phyloP scores from a whole-genome alignment of 257 asterid species.

The Solanum virginianum region DNA sequence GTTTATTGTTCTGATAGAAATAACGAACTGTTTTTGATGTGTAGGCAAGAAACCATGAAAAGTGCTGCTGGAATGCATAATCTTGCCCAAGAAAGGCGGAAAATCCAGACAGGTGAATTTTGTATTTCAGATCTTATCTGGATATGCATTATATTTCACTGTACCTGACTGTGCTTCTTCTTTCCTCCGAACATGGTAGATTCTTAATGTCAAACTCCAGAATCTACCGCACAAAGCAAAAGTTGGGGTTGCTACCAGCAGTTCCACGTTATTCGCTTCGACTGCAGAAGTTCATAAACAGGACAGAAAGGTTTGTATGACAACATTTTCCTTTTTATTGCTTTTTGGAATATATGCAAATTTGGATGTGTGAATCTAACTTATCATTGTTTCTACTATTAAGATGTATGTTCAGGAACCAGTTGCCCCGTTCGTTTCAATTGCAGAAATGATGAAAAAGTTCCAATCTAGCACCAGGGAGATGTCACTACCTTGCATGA shows the following conservation, averaged over 20 bases:
- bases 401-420: slow-evolving; percentile 72
- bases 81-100: slow-evolving; percentile 68
- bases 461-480: slow-evolving; percentile 80
- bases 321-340: background rate
- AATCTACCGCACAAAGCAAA: slow-evolving; percentile 65
- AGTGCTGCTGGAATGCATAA: slow-evolving; percentile 37
- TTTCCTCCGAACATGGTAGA: slow-evolving; percentile 19
- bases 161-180: background rate
- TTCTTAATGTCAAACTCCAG: slow-evolving; percentile 54
- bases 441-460: slow-evolving; percentile 85
- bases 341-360: background rate
- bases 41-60: slow-evolving; percentile 41
- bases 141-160: background rate
- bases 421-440: slow-evolving; percentile 69
- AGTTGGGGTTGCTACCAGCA: slow-evolving; percentile 31
- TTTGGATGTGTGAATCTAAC: background rate
- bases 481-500: slow-evolving; percentile 22
- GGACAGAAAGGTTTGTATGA: slow-evolving; percentile 50
- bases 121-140: background rate
- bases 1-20: background rate
- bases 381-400: background rate
- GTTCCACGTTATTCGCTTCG: slow-evolving; percentile 27
- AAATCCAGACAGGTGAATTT: slow-evolving; percentile 59
- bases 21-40: background rate
- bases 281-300: slow-evolving; percentile 44